Base-by-base conservation (phyloP, 2,329 filamentous ascomycete genomes). In the Pseudogymnoascus sp. region DNA sequence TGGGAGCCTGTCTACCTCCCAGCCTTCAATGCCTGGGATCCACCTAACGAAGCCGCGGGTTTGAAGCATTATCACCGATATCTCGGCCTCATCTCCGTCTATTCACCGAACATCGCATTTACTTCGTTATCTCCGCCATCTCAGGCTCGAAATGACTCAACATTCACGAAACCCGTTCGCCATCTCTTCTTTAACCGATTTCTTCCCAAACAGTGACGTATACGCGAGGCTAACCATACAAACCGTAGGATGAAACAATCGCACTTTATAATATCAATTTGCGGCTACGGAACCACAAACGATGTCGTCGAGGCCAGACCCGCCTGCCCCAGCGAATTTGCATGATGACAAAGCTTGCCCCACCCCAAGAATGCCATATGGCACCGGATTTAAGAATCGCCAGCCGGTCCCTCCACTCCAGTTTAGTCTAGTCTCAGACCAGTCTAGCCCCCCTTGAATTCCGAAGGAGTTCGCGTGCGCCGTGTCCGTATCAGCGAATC, bases 351-450 rank as follows among this genome's bases (percentile, higher is more conserved):
- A 55, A 33, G 48, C 48, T 5, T 15, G 48, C 9, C 29, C 48
- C 48, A 33, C n/a, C 10, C 9, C 15, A 27, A 27, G 9, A 10
- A 10, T 21, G 21, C 21, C 21, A 21, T 21, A 12, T 17, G 9
- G 29, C 29, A 55, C 29, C 48, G 48, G 48, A 55, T 55, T 55
- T 55, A 55, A 55, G 29, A 55, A 55, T 12, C n/a, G n/a, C 48
- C 48, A 55, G 33, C 48, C 48, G 44, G 9, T 33, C 7, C 13
- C n/a, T 27, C 42, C 13, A 29, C 25, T 48, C 25, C 7, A 29
- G 3, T 9, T 17, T n/a, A 39, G n/a, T 17, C 36, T 8, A 39
- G 36, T 39, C 39, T 51, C 44, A 51, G 27, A 51, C 44, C 27
- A 31, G 25, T 8, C 48, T 33, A 55, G 29, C 10, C 48, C 2